phyloP scores from a whole-genome alignment of 805 yeast genomes.

The Helenozyma baotianmanensis region DNA sequence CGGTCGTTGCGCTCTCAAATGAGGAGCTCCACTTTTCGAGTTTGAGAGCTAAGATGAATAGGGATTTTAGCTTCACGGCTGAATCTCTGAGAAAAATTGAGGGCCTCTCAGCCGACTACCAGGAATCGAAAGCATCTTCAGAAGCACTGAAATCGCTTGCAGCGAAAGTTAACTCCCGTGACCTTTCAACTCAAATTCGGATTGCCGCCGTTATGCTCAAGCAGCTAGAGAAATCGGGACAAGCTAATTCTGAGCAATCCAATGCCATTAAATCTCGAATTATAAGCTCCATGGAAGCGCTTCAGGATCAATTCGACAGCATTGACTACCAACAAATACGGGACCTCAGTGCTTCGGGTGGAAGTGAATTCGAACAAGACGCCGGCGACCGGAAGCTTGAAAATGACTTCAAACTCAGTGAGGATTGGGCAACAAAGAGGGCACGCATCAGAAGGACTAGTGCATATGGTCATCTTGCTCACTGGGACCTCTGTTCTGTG shows the following conservation, averaged over 20 bases:
- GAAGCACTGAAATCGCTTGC: not conserved
- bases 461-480: constrained; percentile 76
- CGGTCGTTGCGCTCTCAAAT: constrained; percentile 37
- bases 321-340: constrained; percentile 29
- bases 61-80: not conserved
- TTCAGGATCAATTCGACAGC: constrained; percentile 39
- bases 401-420: constrained; percentile 88
- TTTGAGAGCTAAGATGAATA: constrained; percentile 3
- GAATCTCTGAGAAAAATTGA: not conserved
- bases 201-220: constrained; percentile 94
- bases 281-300: constrained; percentile 28
- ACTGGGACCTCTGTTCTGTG: constrained; percentile 94
- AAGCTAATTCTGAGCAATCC: constrained; percentile 39
- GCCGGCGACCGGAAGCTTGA: constrained; percentile 87
- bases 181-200: constrained; percentile 86
- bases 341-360: constrained; percentile 42
- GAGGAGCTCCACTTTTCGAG: constrained; percentile 1
- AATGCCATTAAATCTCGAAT: constrained; percentile 18
- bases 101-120: not conserved
- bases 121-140: not conserved
- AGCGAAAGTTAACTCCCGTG: constrained; percentile 24
- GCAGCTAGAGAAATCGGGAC: constrained; percentile 78
- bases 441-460: constrained; percentile 75
- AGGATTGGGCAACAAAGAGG: constrained; percentile 86
- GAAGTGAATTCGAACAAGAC: constrained; percentile 49